Conservation (phyloP, 2,329 filamentous ascomycete genomes). For the Phialophora macrospora region DNA sequence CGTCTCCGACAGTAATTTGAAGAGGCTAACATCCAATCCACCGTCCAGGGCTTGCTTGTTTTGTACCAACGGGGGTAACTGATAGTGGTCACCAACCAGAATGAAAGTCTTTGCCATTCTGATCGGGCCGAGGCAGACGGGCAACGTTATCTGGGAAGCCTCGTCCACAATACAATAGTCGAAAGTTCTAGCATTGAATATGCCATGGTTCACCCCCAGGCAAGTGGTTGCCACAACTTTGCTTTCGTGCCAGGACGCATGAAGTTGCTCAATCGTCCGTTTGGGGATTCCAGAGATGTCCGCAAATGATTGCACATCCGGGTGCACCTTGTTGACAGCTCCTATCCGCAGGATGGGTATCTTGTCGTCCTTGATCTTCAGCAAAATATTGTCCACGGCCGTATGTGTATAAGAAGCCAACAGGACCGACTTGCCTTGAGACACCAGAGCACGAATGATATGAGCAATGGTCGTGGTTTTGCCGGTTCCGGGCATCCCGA, state of each 20-base stretch:
- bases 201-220: slow-evolving; percentile 82
- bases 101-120: slow-evolving; percentile 92
- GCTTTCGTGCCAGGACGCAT: slow-evolving; percentile 79
- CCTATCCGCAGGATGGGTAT: slow-evolving; percentile 85
- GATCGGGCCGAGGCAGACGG: slow-evolving; percentile 91
- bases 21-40: slow-evolving; percentile 88
- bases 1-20: slow-evolving; percentile 87
- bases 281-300: slow-evolving; percentile 76
- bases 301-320: slow-evolving; percentile 83
- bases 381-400: slow-evolving; percentile 94
- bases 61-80: slow-evolving; percentile 90
- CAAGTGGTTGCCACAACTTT: slow-evolving; percentile 95
- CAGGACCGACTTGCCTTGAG: slow-evolving; percentile 88
- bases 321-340: slow-evolving; percentile 81
- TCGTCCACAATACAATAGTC: slow-evolving; percentile 99
- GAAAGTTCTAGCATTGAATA: slow-evolving; percentile 88
- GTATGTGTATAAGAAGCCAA: slow-evolving; percentile 96
- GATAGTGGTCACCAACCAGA: slow-evolving; percentile 94
- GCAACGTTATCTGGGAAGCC: slow-evolving; percentile 94
- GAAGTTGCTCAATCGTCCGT: slow-evolving; percentile 79
- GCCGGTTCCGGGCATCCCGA: slow-evolving; percentile 97
- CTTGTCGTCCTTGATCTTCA: slow-evolving; percentile 82
- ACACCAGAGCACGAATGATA: slow-evolving; percentile 87
- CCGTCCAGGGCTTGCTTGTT: slow-evolving; percentile 85
- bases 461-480: slow-evolving; percentile 98